Percentiles rank a stretch among this genome's conserved stretches.
These are phyloP conservation scores for Rhizopus delemar DNA, from an alignment of 371 early-diverging fungal genomes.

Conservation along the genomic window DNA sequence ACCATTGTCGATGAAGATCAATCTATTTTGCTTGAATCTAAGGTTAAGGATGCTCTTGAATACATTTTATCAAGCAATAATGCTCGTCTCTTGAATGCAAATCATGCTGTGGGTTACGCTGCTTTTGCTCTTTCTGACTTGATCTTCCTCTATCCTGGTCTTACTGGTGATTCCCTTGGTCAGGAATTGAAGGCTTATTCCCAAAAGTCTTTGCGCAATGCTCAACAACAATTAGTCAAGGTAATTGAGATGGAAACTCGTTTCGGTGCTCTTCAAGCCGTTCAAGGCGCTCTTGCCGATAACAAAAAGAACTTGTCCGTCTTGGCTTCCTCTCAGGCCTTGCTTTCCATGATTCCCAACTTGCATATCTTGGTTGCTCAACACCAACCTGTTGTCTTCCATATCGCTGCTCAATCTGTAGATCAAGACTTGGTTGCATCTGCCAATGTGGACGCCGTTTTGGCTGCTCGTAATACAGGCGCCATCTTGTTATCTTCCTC, in stretches of 20 bases:
- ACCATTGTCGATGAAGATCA: slow-evolving; percentile 52
- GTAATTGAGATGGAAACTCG: slow-evolving; percentile 76
- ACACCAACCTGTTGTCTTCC: slow-evolving; percentile 75
- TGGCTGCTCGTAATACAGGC: slow-evolving; percentile 72
- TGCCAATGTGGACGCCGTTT: slow-evolving; percentile 63
- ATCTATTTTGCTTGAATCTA: slow-evolving; percentile 36
- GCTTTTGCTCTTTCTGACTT: slow-evolving; percentile 78
- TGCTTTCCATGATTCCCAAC: slow-evolving; percentile 81
- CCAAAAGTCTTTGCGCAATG: slow-evolving; percentile 58
- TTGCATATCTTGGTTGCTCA: slow-evolving; percentile 69
- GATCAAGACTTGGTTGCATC: slow-evolving; percentile 58
- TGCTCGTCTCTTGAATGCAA: slow-evolving; percentile 55
- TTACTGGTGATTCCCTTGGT: slow-evolving; percentile 60
- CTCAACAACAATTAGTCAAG: slow-evolving; percentile 62
- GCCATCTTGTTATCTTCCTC: slow-evolving; percentile 68
- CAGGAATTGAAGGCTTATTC: slow-evolving; percentile 65
- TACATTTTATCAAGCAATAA: slow-evolving; percentile 26
- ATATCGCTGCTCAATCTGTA: slow-evolving; percentile 73
- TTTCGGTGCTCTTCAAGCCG: slow-evolving; percentile 77
- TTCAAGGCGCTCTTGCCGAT: slow-evolving; percentile 72
- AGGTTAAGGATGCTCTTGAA: slow-evolving; percentile 30
- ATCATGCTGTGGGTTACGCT: slow-evolving; percentile 72
- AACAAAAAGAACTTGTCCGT: slow-evolving; percentile 53
- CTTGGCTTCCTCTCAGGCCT: slow-evolving; percentile 72
- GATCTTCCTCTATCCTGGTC: slow-evolving; percentile 75